Evolutionary conservation across 2,329 filamentous ascomycete species (phyloP).

Genomic region (Polychaeton citri): DNA sequence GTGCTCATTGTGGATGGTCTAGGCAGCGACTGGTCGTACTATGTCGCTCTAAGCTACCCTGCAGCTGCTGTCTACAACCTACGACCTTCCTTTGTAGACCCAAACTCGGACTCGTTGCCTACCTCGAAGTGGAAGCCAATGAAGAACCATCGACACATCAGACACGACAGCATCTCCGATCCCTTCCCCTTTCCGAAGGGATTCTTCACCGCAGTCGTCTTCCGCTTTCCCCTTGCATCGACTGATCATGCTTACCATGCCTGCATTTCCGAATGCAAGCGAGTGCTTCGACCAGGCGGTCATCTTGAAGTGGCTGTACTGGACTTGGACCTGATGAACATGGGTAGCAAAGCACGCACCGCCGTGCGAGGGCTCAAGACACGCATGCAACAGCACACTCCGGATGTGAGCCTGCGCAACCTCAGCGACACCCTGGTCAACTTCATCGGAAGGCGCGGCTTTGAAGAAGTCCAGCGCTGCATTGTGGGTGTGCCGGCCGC

Average conservation of each 20-base stretch:
- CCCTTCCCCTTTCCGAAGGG: constrained; percentile 64
- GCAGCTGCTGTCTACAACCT: constrained; percentile 65
- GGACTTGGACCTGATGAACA: constrained; percentile 69
- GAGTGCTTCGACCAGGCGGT: constrained; percentile 64
- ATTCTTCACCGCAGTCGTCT: constrained; percentile 63
- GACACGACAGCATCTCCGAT: constrained; percentile 47
- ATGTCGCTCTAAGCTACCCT: constrained; percentile 68
- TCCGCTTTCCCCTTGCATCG: constrained; percentile 60
- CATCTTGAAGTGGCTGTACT: constrained; percentile 68
- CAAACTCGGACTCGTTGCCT: constrained; percentile 2
- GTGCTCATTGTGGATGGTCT: constrained; percentile 71
- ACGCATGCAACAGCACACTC: constrained; percentile 47
- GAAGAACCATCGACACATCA: constrained; percentile 62
- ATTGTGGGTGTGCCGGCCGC: constrained; percentile 65
- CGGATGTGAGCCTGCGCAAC: constrained; percentile 45
- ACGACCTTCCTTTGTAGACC: constrained; percentile 15
- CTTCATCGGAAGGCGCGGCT: constrained; percentile 55
- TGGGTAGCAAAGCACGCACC: constrained; percentile 58
- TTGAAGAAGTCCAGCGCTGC: constrained; percentile 60
- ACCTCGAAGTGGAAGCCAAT: constrained; percentile 8
- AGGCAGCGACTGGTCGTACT: constrained; percentile 84
- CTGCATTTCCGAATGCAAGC: constrained; percentile 60
- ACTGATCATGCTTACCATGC: constrained; percentile 57
- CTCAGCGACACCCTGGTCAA: constrained; percentile 46
- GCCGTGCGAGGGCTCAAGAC: constrained; percentile 61